Evolutionary conservation across 2,329 filamentous ascomycete species (phyloP).

Genomic region (Penicillium sp.): DNA sequence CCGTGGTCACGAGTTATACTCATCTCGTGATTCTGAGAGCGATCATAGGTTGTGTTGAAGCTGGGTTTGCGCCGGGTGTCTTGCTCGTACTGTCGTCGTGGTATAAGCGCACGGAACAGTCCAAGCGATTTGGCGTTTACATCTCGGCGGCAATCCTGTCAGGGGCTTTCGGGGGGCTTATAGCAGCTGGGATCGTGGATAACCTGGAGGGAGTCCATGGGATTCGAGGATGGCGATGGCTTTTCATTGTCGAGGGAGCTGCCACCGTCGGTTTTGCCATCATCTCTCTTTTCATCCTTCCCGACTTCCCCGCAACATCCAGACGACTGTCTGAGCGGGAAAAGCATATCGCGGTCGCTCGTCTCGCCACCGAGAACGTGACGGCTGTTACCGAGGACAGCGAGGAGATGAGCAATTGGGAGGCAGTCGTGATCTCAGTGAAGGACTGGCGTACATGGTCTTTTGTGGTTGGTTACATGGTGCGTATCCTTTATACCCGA

Average conservation of each 20-base stretch:
- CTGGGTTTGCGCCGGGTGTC: constrained; percentile 31
- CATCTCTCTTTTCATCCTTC: constrained; percentile 51
- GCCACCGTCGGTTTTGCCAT: constrained; percentile 53
- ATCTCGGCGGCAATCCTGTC: constrained; percentile 62
- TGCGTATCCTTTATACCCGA: constrained; percentile 4
- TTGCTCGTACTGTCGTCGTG: constrained; percentile 56
- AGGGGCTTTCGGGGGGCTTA: constrained; percentile 58
- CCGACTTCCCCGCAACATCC: constrained; percentile 55
- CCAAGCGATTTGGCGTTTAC: constrained; percentile 61
- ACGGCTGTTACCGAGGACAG: constrained; percentile 19
- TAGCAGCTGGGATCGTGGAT: constrained; percentile 55
- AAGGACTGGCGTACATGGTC: constrained; percentile 44
- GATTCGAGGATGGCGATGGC: constrained; percentile 57
- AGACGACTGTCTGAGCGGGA: constrained; percentile 42
- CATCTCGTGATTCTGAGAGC: constrained; percentile 52
- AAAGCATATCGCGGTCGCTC: constrained; percentile 27
- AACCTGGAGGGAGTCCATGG: constrained; percentile 52
- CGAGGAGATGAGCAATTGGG: constrained; percentile 17
- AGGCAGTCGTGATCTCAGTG: constrained; percentile 23
- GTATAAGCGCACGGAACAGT: constrained; percentile 63
- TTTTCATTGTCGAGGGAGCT: constrained; percentile 52
- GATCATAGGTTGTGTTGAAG: constrained; percentile 29
- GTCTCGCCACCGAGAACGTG: constrained; percentile 26
- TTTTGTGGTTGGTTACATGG: constrained; percentile 50
- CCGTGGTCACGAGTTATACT: constrained; percentile 51